These are phyloP conservation scores for Plasmodium knowlesi DNA, from an alignment of 169 alveolate genomes.

Conservation along the genomic window DNA sequence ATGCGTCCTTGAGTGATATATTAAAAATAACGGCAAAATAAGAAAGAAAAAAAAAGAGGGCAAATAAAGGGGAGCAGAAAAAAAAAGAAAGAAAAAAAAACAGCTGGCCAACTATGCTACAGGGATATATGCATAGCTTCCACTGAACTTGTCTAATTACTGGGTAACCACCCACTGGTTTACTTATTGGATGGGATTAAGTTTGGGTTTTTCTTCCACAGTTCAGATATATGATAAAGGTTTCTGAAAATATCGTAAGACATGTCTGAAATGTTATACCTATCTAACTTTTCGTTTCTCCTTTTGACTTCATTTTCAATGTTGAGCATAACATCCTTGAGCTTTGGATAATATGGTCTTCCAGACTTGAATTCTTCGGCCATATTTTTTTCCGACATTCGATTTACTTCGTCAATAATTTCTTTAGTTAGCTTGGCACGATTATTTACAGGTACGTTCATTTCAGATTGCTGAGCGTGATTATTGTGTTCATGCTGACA, in stretches of 20 bases:
- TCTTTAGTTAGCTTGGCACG: neutral
- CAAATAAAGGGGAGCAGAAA: neutral
- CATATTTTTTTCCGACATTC: conserved; percentile 7
- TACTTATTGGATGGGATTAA: neutral
- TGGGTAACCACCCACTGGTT: neutral
- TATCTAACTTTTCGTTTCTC: conserved; percentile 4
- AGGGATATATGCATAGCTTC: neutral
- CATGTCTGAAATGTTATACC: conserved; percentile 20
- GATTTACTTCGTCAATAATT: neutral
- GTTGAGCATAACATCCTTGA: neutral
- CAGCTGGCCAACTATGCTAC: neutral
- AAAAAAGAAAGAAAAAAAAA: neutral
- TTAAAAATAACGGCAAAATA: neutral
- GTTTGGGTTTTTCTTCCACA: conserved; percentile 30
- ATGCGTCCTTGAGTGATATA: neutral
- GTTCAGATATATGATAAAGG: conserved; percentile 11
- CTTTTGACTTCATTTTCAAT: conserved; percentile 29
- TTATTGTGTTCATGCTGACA: neutral
- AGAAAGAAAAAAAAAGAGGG: neutral
- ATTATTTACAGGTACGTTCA: neutral
- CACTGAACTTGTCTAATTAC: neutral
- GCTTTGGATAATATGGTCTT: neutral
- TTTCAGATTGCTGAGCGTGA: neutral
- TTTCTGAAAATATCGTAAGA: conserved; percentile 33
- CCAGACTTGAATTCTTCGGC: neutral